Conservation (phyloP, 495 filamentous ascomycete genomes). For the Podospora pseudoanserina region DNA sequence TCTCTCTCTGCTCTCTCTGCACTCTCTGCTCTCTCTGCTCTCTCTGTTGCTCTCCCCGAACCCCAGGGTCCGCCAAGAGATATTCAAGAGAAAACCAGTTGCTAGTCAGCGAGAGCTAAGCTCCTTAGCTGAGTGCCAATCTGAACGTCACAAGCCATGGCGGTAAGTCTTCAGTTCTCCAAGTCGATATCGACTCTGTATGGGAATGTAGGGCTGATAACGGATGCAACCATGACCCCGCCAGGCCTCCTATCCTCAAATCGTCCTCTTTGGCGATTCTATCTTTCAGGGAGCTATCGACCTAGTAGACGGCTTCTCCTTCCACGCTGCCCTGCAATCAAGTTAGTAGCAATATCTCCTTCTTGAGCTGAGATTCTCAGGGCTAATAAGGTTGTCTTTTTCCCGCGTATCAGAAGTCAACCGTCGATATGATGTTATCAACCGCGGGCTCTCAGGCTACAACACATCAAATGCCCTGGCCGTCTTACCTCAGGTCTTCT, state of each 20-base stretch:
- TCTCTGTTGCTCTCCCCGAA: neutral
- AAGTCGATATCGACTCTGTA: neutral
- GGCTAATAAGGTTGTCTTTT: neutral
- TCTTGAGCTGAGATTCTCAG: conserved; percentile 7
- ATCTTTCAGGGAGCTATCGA: conserved; percentile 63
- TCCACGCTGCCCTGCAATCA: conserved; percentile 67
- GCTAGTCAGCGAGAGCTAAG: neutral
- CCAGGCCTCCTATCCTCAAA: conserved; percentile 52
- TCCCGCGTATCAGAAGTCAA: conserved; percentile 34
- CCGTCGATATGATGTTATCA: conserved; percentile 47
- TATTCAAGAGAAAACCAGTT: neutral
- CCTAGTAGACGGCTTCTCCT: conserved; percentile 61
- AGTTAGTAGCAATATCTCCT: conserved; percentile 39
- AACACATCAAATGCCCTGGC: conserved; percentile 48
- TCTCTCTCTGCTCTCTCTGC: neutral
- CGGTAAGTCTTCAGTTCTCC: conserved; percentile 17
- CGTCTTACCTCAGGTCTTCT: conserved; percentile 40
- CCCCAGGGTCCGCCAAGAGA: conserved; percentile 7
- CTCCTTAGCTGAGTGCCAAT: neutral
- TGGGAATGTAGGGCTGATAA: conserved; percentile 17
- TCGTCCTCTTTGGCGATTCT: conserved; percentile 80
- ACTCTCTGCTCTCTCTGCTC: neutral
- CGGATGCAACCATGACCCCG: conserved; percentile 11
- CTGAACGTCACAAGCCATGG: conserved; percentile 16
- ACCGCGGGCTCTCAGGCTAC: conserved; percentile 49